Evolutionary conservation across 2,329 filamentous ascomycete genomes (phyloP).

Genomic region (Alternaria sp.): DNA sequence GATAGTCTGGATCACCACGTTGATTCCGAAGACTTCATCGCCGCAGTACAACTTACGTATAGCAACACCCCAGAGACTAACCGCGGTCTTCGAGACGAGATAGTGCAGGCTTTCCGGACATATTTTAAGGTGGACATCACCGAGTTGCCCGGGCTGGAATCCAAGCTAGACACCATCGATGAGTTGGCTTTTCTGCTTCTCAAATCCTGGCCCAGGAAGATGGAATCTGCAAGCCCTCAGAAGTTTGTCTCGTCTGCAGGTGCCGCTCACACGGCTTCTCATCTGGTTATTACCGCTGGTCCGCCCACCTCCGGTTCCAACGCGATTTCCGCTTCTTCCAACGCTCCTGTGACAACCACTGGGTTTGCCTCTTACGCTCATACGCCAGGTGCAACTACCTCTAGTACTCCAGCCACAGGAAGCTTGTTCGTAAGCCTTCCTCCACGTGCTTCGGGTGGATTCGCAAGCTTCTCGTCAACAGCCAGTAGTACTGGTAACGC

Average conservation of each 20-base stretch:
- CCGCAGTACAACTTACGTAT: constrained; percentile 34
- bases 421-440: background rate
- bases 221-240: background rate
- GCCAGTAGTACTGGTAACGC: background rate
- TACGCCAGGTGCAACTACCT: background rate
- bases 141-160: constrained; percentile 12
- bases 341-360: background rate
- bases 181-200: constrained; percentile 19
- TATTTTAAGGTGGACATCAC: constrained; percentile 25
- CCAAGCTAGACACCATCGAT: constrained; percentile 17
- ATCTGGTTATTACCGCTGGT: background rate
- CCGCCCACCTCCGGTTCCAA: background rate
- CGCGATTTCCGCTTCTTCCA: background rate
- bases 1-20: constrained; percentile 13
- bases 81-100: constrained; percentile 40
- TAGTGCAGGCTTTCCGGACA: constrained; percentile 24
- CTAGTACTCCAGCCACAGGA: background rate
- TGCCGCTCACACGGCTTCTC: background rate
- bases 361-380: background rate
- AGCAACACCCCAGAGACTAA: constrained; percentile 34
- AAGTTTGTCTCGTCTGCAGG: background rate
- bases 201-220: constrained; percentile 18
- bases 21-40: constrained; percentile 34
- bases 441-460: background rate
- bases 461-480: background rate